Evolutionary conservation across 495 filamentous ascomycete species (phyloP), one percentile per base, ranked within the genome.

Genomic region (Penicillium diatomitis): DNA sequence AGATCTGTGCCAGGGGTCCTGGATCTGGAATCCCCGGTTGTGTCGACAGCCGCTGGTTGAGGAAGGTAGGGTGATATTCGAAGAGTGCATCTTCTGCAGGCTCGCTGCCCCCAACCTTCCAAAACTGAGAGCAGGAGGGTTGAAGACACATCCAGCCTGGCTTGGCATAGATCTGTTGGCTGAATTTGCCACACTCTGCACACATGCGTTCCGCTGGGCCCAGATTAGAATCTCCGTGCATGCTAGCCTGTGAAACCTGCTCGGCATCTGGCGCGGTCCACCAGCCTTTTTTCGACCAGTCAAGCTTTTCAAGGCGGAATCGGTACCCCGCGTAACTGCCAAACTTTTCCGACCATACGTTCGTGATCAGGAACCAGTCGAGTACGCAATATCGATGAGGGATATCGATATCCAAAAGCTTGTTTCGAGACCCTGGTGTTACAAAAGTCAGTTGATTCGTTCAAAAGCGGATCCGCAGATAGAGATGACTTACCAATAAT

Each of bases 111-210:
- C 62, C 33, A 0, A 65, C 35, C 8, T 59, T 66, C 71, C 83
- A 90, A 67, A 85, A 90, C 0, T 41, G 8, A 0, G 8, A 2
- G 54, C 89, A 95, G 0, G 35, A 32, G 0, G 68, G 55, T 2
- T 84, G 68, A 5, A 92, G 61, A 52, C 88, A 95, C 49, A 82
- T 77, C 85, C 85, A 94, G 0, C 83, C 84, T 30, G 40, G 40
- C 50, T 71, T 48, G 10, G 69, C 51, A 46, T 80, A 85, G 0
- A 84, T 50, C 11, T 69, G 68, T 4, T 56, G 55, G 31, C 66
- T 77, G 0, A 48, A 32, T 2, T 50, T 32, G 0, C 35, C 38
- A 50, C 83, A 85, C 5, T 1, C 11, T 4, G 8, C 3, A 50
- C 82, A 86, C 3, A 46, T 41, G 0, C 10, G 1, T 0, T 1